Base-by-base conservation (phyloP, 805 yeast species). In the Teunomyces tritomae region DNA sequence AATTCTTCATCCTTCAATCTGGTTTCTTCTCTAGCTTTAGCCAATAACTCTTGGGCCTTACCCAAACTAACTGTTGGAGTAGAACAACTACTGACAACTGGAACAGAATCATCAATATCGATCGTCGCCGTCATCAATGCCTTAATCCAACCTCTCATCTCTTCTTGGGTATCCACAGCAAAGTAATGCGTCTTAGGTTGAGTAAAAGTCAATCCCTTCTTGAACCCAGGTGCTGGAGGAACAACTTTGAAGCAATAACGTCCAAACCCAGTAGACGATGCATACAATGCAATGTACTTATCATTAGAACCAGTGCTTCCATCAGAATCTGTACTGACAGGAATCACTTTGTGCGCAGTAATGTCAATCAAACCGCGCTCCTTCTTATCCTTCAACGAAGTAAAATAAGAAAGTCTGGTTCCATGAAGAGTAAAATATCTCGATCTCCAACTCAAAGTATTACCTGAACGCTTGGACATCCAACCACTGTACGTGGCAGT, bases 161-260 rank as follows among this genome's bases (percentile, higher is more conserved):
- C 98, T 43, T 89, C 96, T 48, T 77, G 80, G 0, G 89, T 78
- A 43, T 94, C 97, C 39, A 92, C 97, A 0, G 98, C 97, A 76
- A 94, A 94, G 65, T 86, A 94, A 60, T 94, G 99, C 6, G 90
- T 87, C 55, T 90, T 89, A 27, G 96, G 99, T 54, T 91, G 96
- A 0, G 99, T 94, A 65, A 94, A 94, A 0, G 96, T 91, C 48
- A 94, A 79, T 0, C 98, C 98, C 68, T 91, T 92, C 55, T 85
- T 84, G 45, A 92, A 88, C 0, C 99, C 99, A 0, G 98, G 98
- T 2, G 96, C 96, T 0, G 99, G 99, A 8, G 99, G 99, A 3
- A 91, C 82, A 9, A 94, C 65, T 65, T 91, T 91, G 74, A 94
- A 92, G 59, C 96, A 89, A 62, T 82, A 88, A 35, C 96, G 77